phyloP scores from a whole-genome alignment of 2,329 filamentous ascomycete genomes.

The Xylariaceae sp. region DNA sequence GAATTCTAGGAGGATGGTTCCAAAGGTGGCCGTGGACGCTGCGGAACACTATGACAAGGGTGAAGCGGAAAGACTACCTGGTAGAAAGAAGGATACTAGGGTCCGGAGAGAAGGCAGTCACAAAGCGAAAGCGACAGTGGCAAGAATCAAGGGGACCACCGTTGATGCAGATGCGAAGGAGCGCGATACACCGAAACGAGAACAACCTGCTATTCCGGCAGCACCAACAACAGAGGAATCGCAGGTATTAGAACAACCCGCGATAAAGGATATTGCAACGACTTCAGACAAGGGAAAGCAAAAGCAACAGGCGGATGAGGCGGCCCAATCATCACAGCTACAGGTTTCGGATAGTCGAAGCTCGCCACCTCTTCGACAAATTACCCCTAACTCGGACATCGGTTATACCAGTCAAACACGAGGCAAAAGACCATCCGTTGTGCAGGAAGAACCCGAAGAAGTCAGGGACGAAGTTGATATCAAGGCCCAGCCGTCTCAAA shows the following conservation, averaged over 20 bases:
- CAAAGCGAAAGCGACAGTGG: constrained; percentile 56
- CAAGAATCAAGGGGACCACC: constrained; percentile 52
- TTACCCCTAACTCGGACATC: background rate
- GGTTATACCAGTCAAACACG: constrained; percentile 15
- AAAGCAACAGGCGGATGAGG: constrained; percentile 3
- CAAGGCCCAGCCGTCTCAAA: constrained; percentile 19
- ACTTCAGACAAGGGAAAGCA: constrained; percentile 19
- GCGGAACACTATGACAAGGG: constrained; percentile 46
- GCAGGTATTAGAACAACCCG: constrained; percentile 24
- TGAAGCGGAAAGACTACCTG: constrained; percentile 43
- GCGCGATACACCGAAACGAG: constrained; percentile 16
- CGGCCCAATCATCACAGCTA: constrained; percentile 1
- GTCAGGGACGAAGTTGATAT: constrained; percentile 32
- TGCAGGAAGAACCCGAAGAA: constrained; percentile 51
- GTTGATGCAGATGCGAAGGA: constrained; percentile 40
- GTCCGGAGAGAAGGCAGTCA: constrained; percentile 48
- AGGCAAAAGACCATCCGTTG: constrained; percentile 47
- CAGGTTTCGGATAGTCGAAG: constrained; percentile 1
- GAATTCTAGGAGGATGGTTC: constrained; percentile 67
- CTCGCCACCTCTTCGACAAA: constrained; percentile 1
- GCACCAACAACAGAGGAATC: constrained; percentile 12
- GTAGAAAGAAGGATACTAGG: constrained; percentile 44
- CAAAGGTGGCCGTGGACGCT: constrained; percentile 42
- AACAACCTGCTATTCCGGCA: constrained; percentile 19
- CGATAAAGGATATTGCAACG: constrained; percentile 24